Conservation (phyloP, 768 basidiomycete species). For the Tulasnella sp. region DNA sequence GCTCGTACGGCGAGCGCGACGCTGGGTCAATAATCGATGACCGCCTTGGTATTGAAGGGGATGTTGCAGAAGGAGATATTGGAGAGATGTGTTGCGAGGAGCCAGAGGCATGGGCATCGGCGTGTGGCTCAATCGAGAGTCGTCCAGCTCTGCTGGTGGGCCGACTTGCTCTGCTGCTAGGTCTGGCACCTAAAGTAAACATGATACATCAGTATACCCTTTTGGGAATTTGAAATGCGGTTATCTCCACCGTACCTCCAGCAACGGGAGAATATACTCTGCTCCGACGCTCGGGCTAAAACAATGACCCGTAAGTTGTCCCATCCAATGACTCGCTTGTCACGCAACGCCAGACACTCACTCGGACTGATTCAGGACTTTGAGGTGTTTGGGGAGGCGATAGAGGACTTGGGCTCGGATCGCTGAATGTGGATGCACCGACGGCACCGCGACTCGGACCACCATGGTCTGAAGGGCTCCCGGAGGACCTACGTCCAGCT, state of each 20-base stretch:
- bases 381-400: slow-evolving; percentile 19
- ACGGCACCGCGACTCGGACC: slow-evolving; percentile 9
- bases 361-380: slow-evolving; percentile 17
- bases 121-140: neutral
- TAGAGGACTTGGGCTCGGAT: slow-evolving; percentile 16
- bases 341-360: neutral
- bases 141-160: slow-evolving; percentile 10
- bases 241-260: neutral
- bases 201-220: neutral
- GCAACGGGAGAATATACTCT: slow-evolving; percentile 1
- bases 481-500: slow-evolving; percentile 10
- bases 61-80: neutral
- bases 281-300: slow-evolving; percentile 8
- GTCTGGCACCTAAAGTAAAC: neutral
- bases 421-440: slow-evolving; percentile 13
- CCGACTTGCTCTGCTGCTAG: neutral
- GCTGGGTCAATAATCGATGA: neutral
- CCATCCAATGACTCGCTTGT: neutral
- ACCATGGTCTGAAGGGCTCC: slow-evolving; percentile 13
- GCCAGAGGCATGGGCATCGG: neutral
- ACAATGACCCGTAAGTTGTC: neutral
- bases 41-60: slow-evolving; percentile 6
- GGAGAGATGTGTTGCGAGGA: neutral
- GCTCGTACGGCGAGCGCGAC: neutral
- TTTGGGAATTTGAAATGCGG: neutral